Evolutionary conservation across 2,329 filamentous ascomycete species (phyloP).

Genomic region (Helotiales sp.): DNA sequence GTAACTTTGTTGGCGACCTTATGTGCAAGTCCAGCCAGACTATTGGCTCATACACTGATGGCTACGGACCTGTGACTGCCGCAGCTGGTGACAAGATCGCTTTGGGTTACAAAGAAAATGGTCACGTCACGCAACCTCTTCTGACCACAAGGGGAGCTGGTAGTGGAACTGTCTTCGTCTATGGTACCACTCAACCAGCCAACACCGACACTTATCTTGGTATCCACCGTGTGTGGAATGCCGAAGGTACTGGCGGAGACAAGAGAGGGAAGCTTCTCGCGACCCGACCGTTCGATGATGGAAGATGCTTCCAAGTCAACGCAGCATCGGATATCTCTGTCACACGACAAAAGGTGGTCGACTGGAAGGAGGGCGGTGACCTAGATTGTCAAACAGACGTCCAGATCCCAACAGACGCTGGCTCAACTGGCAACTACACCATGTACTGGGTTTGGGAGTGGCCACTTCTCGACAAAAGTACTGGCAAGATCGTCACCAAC

Average conservation of each 20-base stretch:
- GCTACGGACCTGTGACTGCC: slow-evolving; percentile 39
- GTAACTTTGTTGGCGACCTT: slow-evolving; percentile 47
- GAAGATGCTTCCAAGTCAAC: slow-evolving; percentile 83
- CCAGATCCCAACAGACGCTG: slow-evolving; percentile 66
- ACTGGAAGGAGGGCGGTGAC: slow-evolving; percentile 47
- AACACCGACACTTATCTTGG: slow-evolving; percentile 53
- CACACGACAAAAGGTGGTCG: slow-evolving; percentile 56
- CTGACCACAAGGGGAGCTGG: slow-evolving; percentile 58
- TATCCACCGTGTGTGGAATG: slow-evolving; percentile 77
- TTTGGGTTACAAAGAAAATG: slow-evolving; percentile 72
- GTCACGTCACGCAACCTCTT: slow-evolving; percentile 66
- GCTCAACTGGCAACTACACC: slow-evolving; percentile 68
- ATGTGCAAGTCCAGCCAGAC: slow-evolving; percentile 67
- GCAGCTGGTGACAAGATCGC: slow-evolving; percentile 63
- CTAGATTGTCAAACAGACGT: slow-evolving; percentile 83
- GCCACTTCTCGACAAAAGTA: slow-evolving; percentile 56
- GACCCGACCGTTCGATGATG: slow-evolving; percentile 83
- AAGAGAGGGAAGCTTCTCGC: slow-evolving; percentile 73
- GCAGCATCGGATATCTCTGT: slow-evolving; percentile 51
- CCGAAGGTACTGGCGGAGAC: slow-evolving; percentile 78
- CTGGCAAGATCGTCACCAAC: slow-evolving; percentile 47
- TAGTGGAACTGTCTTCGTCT: slow-evolving; percentile 72
- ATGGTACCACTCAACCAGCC: slow-evolving; percentile 65
- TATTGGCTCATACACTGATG: slow-evolving; percentile 37
- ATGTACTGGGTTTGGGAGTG: slow-evolving; percentile 98